Evolutionary conservation across 1,284 basidiomycete species (phyloP).

Genomic region (Cutaneotrichosporon cavernicola): DNA sequence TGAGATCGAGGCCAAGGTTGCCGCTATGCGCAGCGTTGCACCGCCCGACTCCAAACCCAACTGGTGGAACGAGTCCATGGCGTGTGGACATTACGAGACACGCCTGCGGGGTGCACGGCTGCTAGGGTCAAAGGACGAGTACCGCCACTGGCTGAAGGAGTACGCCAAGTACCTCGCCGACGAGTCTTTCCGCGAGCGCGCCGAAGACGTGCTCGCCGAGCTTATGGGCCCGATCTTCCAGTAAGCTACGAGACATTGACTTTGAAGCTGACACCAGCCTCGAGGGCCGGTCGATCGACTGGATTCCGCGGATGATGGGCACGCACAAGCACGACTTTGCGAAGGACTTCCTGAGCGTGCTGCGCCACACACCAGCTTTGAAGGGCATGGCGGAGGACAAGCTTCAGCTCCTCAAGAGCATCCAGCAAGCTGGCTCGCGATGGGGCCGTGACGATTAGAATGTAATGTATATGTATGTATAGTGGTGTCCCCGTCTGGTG

Average conservation of each 20-base stretch:
- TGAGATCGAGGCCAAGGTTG: constrained; percentile 32
- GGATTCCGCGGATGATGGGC: constrained; percentile 20
- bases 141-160: constrained; percentile 67
- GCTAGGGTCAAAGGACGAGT: constrained; percentile 77
- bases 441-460: neutral
- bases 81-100: constrained; percentile 79
- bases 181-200: constrained; percentile 78
- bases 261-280: constrained; percentile 16
- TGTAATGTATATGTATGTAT: neutral
- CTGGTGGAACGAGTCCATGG: constrained; percentile 76
- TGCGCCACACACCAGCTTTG: constrained; percentile 17
- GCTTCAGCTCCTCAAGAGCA: constrained; percentile 16
- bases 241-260: constrained; percentile 55
- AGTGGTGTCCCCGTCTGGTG: neutral
- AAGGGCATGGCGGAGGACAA: constrained; percentile 17
- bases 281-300: constrained; percentile 5
- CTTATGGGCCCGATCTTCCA: constrained; percentile 82
- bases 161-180: constrained; percentile 82
- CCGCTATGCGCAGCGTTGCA: constrained; percentile 21
- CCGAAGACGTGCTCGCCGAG: constrained; percentile 81
- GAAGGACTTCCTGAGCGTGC: constrained; percentile 14
- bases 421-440: constrained; percentile 1
- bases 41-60: constrained; percentile 52
- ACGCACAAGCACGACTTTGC: constrained; percentile 24
- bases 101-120: constrained; percentile 68